Base-by-base conservation (phyloP, 2,329 filamentous ascomycete species). In the Neophaeococcomyces mojaviensis region DNA sequence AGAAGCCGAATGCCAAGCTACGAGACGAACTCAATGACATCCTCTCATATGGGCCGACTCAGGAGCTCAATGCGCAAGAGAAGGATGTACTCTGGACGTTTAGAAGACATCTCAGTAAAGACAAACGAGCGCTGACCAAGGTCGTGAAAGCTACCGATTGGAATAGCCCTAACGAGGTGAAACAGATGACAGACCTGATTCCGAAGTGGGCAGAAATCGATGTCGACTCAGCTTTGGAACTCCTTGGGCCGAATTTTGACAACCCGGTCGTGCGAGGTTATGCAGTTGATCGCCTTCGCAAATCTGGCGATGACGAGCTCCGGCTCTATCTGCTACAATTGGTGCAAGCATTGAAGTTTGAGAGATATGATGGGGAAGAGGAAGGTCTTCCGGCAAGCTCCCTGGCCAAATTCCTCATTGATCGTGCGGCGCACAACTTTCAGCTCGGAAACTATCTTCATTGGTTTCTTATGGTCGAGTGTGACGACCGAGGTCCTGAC, bases 391-490 rank as follows among this genome's bases (percentile, higher is more conserved):
- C 79, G 38, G 84, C 92, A 57, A 95, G 89, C 0, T 95, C 89
- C 0, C 71, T 98, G 4, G 90, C 89, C 2, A 80, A 79, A 19
- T 98, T 98, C 60, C 73, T 98, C 2, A 92, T 98, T 46, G 80
- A 85, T 1, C 79, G 92, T 30, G 94, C 92, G 3, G 84, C 86
- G 12, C 81, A 83, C 51, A 97, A 94, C 60, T 86, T 96, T 59
- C 83, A 85, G 49, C 76, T 98, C 1, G 92, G 90, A 24, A 98
- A 94, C 62, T 95, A 94, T 66, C 79, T 98, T 44, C 87, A 96
- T 64, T 98, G 92, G 92, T 98, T 97, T 64, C 74, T 98, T 2
- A 96, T 96, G 82, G 92, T 98, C 1, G 94, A 98, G 67, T 94
- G 89, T 56, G 88, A 94, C 56, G 90, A 96, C 62, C 66, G 68